Evolutionary conservation across 257 asterid species (phyloP), one percentile per base, ranked within the genome.

Genomic region (Plantago ovata): DNA sequence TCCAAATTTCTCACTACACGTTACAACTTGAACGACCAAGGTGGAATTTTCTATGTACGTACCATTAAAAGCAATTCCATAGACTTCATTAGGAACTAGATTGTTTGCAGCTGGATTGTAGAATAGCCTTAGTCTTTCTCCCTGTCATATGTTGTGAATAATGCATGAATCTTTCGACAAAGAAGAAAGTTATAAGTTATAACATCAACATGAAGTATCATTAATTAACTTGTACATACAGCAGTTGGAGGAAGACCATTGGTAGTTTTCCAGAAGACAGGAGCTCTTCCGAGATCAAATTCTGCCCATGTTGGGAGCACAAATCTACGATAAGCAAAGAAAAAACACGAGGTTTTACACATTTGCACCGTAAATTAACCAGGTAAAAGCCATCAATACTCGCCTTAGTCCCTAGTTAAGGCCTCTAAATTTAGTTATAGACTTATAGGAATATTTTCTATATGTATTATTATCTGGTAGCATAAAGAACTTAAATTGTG

Each of bases 201-300:
- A n/a, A 20, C 13, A 3, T 15, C 11, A 22, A 50, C 7, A 13
- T 5, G 11, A n/a, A 28, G 52, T 48, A 58, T 40, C 23, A 23
- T 33, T 53, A 13, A 18, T 28, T 28, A 11, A 33, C 11, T 15
- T 63, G 56, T 16, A 54, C 96, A 49, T 81, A 86, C 96, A 14
- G 97, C 71, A 9, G 83, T 70, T 6, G 97, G 97, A 56, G 95
- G 95, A 71, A 90, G 88, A 14, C 96, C 97, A 7, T 90, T 87
- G 86, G 75, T 77, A 3, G 96, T 90, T 74, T 90, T 90, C 97
- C 96, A 90, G 71, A 77, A 86, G 18, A 90, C 78, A 3, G 97
- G 95, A 63, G 94, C 84, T 76, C 72, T 66, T 72, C 95, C 97
- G 13, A 90, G 86, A 68, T 90, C 97, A 20, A 86, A 90, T 53